Evolutionary conservation across 371 early-diverging fungal species (phyloP), one percentile per base, ranked within the genome.

Genomic region (Rhizopus microsporus): DNA sequence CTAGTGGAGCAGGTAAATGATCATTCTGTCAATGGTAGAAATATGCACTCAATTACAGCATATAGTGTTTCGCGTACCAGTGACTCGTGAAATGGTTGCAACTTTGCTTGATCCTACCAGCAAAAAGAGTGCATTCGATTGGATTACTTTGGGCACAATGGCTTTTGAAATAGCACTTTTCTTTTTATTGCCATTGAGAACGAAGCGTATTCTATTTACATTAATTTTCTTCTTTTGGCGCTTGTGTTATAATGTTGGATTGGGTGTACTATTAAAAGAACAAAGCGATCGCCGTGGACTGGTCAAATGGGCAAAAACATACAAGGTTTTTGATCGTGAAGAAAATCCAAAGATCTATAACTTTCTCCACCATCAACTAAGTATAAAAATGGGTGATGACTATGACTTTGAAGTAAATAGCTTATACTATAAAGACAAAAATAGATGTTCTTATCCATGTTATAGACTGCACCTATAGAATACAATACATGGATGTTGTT

Each of bases 401-500:
- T 96, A 96, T 72, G 75, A 88, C 56, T 93, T 88, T 75, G 86
- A 85, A 45, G 87, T 82, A 76, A 77, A 48, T 46, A 32, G 30
- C 29, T 6, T 1, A 13, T 13, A n/a, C 6, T 8, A 5, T 7
- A 6, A n/a, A 10, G 16, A 8, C 35, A 39, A 32, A 45, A 44
- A 9, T 9, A 7, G n/a, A 8, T 13, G 17, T 30, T 31, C 6
- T 52, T 53, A 37, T 31, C 61, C 40, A 49, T 34, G 46, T 13
- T 51, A 43, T 63, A 90, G 91, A 67, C 78, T 3, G 84, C 87
- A 32, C 96, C 97, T 1, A 72, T 93, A 54, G 98, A 97, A 71
- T 96, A 91, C 80, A 97, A 95, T 65, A 86, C 92, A 3, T 98
- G 98, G 98, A 80, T 97, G 51, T 77, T 97, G 8, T 98, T 91